Base-by-base conservation (phyloP, 2,329 filamentous ascomycete genomes). In the Aspergillus bombycis region DNA sequence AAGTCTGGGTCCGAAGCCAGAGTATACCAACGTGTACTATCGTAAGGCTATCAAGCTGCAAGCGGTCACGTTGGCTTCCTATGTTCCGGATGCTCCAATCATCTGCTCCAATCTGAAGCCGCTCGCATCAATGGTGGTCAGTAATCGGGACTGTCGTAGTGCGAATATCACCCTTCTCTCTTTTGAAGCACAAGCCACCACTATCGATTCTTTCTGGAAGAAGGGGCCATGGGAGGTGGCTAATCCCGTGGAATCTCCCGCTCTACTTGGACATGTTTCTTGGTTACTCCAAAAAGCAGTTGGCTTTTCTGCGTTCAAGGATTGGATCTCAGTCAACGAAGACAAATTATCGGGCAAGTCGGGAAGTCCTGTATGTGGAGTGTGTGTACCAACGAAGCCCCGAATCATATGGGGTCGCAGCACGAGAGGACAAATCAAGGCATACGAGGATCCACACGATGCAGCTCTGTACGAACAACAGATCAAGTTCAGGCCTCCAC, bases 381-480 rank as follows among this genome's bases (percentile, higher is more conserved):
- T 68, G n/a, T 80, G 78, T 56, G 70, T 72, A 10, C 78, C 78
- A 12, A 58, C 48, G 45, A 74, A 72, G 34, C 77, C 78, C 14
- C 65, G 65, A 32, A 71, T 78, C 10, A 57, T 75, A 12, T 80
- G 78, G 78, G 71, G 72, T 2, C 66, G 72, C 5, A 66, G 74
- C 53, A 65, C 64, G 53, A 71, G 67, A 50, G 71, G 72, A 7
- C 65, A 63, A 16, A 63, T 83, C 23, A 75, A 75, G 16, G 78
- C 83, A 1, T 82, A 81, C 56, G 86, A 88, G 68, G 80, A 88
- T 65, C 79, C 82, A 0, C 70, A 79, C 61, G 78, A 81, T 63
- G 85, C 85, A 34, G 82, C 80, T 2, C 62, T 71, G 0, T 87
- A 82, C 64, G 86, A 88, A 68, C 77, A 78, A 43, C 75, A 77